Evolutionary conservation across 2,329 filamentous ascomycete genomes (phyloP).

Genomic region (Ceratocystis cubensis): DNA sequence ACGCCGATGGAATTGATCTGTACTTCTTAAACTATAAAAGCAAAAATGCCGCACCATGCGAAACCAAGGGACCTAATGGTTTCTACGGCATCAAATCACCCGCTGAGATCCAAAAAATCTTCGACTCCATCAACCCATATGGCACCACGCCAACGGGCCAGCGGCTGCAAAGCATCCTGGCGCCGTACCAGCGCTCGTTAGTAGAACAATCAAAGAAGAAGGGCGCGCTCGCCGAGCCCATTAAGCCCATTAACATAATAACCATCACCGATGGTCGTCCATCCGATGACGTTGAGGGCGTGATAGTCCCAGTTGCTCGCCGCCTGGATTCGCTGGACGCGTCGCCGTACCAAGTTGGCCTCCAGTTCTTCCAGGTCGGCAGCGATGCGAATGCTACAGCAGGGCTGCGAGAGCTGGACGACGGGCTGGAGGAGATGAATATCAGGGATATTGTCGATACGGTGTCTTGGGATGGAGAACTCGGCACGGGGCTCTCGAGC

Average conservation of each 20-base stretch:
- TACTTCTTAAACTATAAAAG: conserved; percentile 68
- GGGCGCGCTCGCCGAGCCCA: conserved; percentile 22
- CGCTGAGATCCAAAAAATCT: conserved; percentile 52
- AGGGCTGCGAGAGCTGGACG: conserved; percentile 62
- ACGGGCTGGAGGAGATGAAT: conserved; percentile 42
- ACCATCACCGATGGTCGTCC: conserved; percentile 83
- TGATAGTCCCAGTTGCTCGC: conserved; percentile 54
- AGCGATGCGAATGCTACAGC: conserved; percentile 51
- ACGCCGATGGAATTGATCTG: conserved; percentile 76
- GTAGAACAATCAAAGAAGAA: conserved; percentile 23
- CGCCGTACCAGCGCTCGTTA: conserved; percentile 42
- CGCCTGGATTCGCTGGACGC: conserved; percentile 59
- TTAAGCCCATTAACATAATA: conserved; percentile 81
- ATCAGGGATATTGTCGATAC: conserved; percentile 88
- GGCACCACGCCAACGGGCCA: conserved; percentile 64
- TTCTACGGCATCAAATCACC: conserved; percentile 54
- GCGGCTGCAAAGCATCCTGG: conserved; percentile 57
- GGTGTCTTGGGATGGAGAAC: conserved; percentile 52
- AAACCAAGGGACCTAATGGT: conserved; percentile 34
- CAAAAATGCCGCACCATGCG: neutral
- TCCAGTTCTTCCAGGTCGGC: conserved; percentile 95
- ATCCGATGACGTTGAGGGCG: conserved; percentile 61
- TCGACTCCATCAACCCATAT: conserved; percentile 50
- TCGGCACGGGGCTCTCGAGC: conserved; percentile 42
- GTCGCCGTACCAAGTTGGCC: conserved; percentile 68